phyloP scores from a whole-genome alignment of 495 filamentous ascomycete species.

The Parachaetomium inaequale region DNA sequence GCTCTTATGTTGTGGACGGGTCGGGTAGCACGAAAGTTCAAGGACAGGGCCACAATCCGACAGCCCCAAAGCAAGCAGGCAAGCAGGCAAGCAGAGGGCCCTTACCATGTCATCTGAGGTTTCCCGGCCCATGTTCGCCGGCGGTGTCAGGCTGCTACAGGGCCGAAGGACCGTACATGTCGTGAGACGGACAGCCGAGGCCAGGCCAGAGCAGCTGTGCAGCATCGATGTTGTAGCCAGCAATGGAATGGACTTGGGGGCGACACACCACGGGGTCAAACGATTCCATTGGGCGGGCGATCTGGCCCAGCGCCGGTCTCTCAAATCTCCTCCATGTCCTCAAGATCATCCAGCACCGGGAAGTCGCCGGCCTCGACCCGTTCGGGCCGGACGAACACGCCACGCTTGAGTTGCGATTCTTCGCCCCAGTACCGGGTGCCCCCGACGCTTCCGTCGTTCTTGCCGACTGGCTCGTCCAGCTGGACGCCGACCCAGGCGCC shows the following conservation, averaged over 20 bases:
- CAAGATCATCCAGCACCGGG: conserved; percentile 67
- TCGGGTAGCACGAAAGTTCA: too few species aligned
- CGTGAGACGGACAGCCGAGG: too few species aligned
- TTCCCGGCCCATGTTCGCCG: too few species aligned
- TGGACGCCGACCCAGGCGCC: conserved; percentile 83
- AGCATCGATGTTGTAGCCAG: neutral
- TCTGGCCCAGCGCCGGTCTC: neutral
- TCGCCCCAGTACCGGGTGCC: conserved; percentile 72
- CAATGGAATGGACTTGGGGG: neutral
- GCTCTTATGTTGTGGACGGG: too few species aligned
- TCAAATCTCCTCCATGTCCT: conserved; percentile 86
- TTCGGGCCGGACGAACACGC: conserved; percentile 86
- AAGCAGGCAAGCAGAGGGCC: too few species aligned
- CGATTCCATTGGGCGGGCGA: neutral
- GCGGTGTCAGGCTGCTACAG: too few species aligned
- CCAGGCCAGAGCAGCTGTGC: too few species aligned
- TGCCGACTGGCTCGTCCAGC: conserved; percentile 82
- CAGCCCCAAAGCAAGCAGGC: too few species aligned
- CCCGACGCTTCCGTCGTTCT: conserved; percentile 83
- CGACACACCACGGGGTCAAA: neutral
- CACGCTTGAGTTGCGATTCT: conserved; percentile 60
- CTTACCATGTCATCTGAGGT: too few species aligned
- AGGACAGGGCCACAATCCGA: too few species aligned
- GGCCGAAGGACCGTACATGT: too few species aligned
- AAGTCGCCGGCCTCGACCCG: conserved; percentile 86